These are phyloP conservation scores for Acer yangbiense DNA, from an alignment of 345 rosid genomes.

Conservation along the genomic window DNA sequence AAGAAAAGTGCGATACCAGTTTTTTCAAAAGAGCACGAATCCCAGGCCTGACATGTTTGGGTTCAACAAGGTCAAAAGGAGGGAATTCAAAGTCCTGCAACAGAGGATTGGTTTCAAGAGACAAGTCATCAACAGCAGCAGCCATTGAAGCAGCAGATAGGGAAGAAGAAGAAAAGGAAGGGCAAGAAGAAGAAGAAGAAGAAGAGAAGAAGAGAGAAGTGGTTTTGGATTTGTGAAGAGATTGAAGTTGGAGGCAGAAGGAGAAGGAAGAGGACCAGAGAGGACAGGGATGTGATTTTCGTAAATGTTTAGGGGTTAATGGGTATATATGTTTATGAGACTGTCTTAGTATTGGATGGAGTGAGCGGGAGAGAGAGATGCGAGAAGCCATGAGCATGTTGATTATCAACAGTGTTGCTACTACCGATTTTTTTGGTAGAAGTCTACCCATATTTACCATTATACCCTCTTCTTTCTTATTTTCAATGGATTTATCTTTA, in stretches of 20 bases:
- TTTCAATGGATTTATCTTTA: too few relatives aligned
- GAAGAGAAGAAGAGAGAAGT: constrained; percentile 20
- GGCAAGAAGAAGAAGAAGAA: constrained; percentile 22
- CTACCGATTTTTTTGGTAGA: background rate
- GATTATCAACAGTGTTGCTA: background rate
- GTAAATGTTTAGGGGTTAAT: constrained; percentile 29
- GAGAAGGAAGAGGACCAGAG: constrained; percentile 59
- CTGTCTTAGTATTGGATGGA: constrained; percentile 37
- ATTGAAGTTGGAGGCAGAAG: constrained; percentile 33
- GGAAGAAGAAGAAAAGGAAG: constrained; percentile 23
- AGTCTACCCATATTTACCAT: background rate
- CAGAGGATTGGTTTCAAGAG: constrained; percentile 61
- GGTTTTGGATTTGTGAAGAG: constrained; percentile 30
- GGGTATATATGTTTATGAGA: background rate
- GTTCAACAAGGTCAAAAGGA: constrained; percentile 66
- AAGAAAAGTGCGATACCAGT: constrained; percentile 46
- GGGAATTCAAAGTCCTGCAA: constrained; percentile 74
- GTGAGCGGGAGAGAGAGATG: constrained; percentile 43
- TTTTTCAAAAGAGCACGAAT: constrained; percentile 64
- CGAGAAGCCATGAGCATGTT: constrained; percentile 39
- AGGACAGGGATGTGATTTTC: constrained; percentile 45
- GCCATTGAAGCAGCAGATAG: constrained; percentile 39
- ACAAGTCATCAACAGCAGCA: constrained; percentile 28
- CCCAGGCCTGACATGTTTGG: constrained; percentile 78
- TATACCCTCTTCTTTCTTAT: background rate